phyloP scores from a whole-genome alignment of 805 yeast genomes.

The Huiozyma naganishii region DNA sequence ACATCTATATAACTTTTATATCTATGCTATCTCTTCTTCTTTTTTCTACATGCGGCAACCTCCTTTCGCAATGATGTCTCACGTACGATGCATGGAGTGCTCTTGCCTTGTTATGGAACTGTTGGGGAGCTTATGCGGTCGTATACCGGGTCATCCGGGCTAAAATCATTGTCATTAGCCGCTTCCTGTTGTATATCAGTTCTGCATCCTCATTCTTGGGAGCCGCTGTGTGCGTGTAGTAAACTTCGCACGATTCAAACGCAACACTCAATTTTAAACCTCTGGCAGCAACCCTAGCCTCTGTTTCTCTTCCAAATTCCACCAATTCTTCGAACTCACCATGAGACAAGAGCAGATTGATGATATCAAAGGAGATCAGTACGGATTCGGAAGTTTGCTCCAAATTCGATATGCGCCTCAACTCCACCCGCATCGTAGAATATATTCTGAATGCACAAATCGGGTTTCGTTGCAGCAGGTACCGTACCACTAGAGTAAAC shows the following conservation, averaged over 20 bases:
- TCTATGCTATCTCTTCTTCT: not conserved
- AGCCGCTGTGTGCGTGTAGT: slow-evolving; percentile 3
- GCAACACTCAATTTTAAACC: slow-evolving; percentile 8
- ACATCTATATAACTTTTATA: not conserved
- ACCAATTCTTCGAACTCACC: slow-evolving; percentile 19
- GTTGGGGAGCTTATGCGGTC: too few relatives aligned
- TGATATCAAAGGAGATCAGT: slow-evolving; percentile 22
- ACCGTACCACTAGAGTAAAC: slow-evolving; percentile 20
- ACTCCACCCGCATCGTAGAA: slow-evolving; percentile 16
- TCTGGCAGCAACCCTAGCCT: slow-evolving; percentile 12
- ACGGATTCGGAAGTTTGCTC: slow-evolving; percentile 21
- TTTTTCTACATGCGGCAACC: not conserved
- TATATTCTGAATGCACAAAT: slow-evolving; percentile 23
- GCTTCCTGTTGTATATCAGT: slow-evolving; percentile 12
- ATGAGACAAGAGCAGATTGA: slow-evolving; percentile 15
- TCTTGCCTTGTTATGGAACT: too few relatives aligned
- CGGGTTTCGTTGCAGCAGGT: slow-evolving; percentile 22
- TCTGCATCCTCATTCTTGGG: slow-evolving; percentile 6
- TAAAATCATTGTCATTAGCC: slow-evolving; percentile 10
- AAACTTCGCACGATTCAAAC: slow-evolving; percentile 7
- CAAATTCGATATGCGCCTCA: slow-evolving; percentile 20
- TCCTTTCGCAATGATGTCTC: too few relatives aligned
- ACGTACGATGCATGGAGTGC: too few relatives aligned
- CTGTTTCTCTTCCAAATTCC: slow-evolving; percentile 9
- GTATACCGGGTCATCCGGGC: slow-evolving; percentile 10